Base-by-base conservation (phyloP, 805 yeast species). In the Kluyveromyces starmeri region DNA sequence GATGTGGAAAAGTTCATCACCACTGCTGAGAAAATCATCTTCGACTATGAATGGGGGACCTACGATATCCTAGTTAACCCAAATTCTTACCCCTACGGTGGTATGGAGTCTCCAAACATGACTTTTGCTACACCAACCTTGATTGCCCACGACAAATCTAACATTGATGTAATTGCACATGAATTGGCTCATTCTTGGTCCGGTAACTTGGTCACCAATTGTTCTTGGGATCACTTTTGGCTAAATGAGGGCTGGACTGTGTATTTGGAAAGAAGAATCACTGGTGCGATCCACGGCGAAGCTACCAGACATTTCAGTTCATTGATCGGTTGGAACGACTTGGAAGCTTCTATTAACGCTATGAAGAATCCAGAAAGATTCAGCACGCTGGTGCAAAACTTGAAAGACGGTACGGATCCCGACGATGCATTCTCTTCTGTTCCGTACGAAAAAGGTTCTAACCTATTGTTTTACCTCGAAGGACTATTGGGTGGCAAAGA, bases 191-290 rank as follows among this genome's bases (percentile, higher is more conserved):
- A 86, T 57, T 80, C 94, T 26, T 86, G 95, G 94, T 72, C 84
- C 2, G 96, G 96, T 28, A 86, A 86, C 52, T 68, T 85, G 44
- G 95, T 86, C 27, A 86, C 95, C 19, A 86, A 84, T 58, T 75
- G 80, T 48, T 80, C 92, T 0, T 86, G 95, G 92, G 88, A 83
- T 52, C 94, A 85, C 61, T 85, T 86, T 58, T 86, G 94, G 92
- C 70, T 86, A 45, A 86, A 86, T 55, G 96, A 86, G 63, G 96
- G 96, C 23, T 86, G 95, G 95, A 85, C 95, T 5, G 95, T 86
- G 25, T 86, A 86, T 55, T 59, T 86, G 23, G 96, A 86, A 59
- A 72, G 96, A 55, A 67, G 95, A 48, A 85, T 86, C 39, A 64
- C 75, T 19, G 94, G 83, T 12, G 71, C 67, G 11, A 55, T 84